Base-by-base conservation (phyloP, 2,329 filamentous ascomycete genomes). In the Stachybotrys chartarum region DNA sequence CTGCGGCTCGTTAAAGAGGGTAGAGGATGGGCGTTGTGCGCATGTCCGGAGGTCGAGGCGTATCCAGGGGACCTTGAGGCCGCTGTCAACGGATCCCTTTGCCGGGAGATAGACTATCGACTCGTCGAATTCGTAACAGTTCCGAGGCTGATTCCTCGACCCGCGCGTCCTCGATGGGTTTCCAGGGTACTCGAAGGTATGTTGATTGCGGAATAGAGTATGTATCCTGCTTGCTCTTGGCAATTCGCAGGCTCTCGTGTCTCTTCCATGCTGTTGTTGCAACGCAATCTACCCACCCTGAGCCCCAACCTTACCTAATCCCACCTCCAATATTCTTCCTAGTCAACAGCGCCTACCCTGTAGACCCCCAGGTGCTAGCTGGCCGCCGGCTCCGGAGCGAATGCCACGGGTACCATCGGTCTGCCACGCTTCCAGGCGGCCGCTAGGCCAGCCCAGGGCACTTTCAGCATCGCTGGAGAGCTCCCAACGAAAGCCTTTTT, bases 1-100 rank as follows among this genome's bases (percentile, higher is more conserved):
- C 53, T 69, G 58, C 51, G 56, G 55, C 60, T 49, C 7, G 17
- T 14, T 49, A 18, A 11, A 49, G 47, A 18, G 49, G 18, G 49
- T 16, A 31, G 18, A 32, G 24, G 49, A 31, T 24, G 10, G 30
- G 44, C 47, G 47, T 49, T 18, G 49, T 31, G 49, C 50, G 12
- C 45, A 47, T 47, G 45, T n/a, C 45, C 45, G 17, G 45, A 16
- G 7, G 16, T 18, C 45, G 45, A 47, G 45, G 35, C 7, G 35
- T 7, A 39, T 7, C 12, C 35, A 12, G 12, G 35, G 35, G 35
- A 39, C 35, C 12, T 39, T 7, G 35, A 39, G 35, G 35, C 12
- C 35, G 35, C 35, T 7, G 12, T 39, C 12, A 39, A n/a, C n/a
- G n/a, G n/a, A n/a, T n/a, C n/a, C n/a, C n/a, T n/a, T n/a, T n/a